Base-by-base conservation (phyloP, 371 early-diverging fungal genomes). In the Mortierella sp. region DNA sequence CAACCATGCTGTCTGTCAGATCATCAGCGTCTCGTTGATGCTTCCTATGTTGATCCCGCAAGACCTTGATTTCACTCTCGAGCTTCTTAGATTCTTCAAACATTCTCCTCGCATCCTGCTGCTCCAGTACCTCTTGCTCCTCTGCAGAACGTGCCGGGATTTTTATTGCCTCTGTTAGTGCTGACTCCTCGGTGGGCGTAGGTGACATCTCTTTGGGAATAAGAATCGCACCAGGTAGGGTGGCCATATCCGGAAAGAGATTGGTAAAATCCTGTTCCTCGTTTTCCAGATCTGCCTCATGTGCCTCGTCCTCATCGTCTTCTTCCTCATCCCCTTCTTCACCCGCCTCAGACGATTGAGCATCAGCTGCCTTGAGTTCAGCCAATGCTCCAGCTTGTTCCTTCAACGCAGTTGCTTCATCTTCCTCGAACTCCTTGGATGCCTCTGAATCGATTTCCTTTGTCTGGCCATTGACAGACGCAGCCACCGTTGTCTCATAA, bases 1-100 rank as follows among this genome's bases (percentile, higher is more conserved):
- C 80, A 26, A 91, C 80, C 93, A 94, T 93, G 27, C 88, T 83
- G 14, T 84, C 78, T 0, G 90, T 91, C 12, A 94, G 64, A 39
- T 87, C 87, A 19, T 87, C 90, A 2, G 90, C 83, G 55, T 89
- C 86, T 3, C 93, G 83, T 62, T 84, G 83, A 17, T 90, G 88
- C 55, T 84, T 84, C 1, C 84, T 79, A 43, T 85, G 84, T 51
- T 88, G 81, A 11, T 72, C 64, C 24, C 82, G 84, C 7, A 94
- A 70, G 4, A 72, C 72, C 27, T 84, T 76, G 67, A 94, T 76
- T 51, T 93, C 93, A 11, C 75, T 54, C 37, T 90, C 64, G 0
- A 93, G 70, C 27, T 85, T 60, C 31, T 79, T 81, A 2, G 89
- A 65, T 79, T 50, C 80, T 65, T 17, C 81, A 50, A 47, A 82